phyloP scores from a whole-genome alignment of 495 filamentous ascomycete genomes.

The Pseudoneurospora amorphoporcata region DNA sequence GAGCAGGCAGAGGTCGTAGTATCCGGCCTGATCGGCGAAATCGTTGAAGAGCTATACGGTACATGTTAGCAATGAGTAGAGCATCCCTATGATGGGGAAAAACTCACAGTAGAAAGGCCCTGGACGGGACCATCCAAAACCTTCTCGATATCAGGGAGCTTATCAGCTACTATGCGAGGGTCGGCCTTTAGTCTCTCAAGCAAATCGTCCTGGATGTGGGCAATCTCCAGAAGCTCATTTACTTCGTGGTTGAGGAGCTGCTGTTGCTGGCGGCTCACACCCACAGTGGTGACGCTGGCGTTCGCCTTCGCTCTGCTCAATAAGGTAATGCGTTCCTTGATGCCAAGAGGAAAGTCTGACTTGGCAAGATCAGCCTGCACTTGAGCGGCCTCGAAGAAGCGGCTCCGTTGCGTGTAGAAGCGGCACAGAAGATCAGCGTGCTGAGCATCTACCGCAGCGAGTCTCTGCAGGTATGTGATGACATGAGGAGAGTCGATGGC shows the following conservation, averaged over 20 bases:
- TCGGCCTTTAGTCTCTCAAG: conserved; percentile 71
- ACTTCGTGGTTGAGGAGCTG: conserved; percentile 73
- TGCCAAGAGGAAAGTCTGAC: conserved; percentile 60
- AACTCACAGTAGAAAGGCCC: conserved; percentile 60
- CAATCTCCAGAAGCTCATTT: conserved; percentile 79
- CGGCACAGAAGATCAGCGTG: conserved; percentile 90
- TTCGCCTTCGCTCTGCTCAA: conserved; percentile 81
- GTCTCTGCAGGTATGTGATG: conserved; percentile 72
- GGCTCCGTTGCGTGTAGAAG: conserved; percentile 69
- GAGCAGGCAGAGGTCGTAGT: conserved; percentile 83
- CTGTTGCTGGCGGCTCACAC: conserved; percentile 61
- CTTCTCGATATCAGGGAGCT: conserved; percentile 47
- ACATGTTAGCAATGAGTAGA: conserved; percentile 17
- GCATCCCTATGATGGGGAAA: background rate
- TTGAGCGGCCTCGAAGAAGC: conserved; percentile 73
- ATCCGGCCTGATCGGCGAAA: conserved; percentile 77
- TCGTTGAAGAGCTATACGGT: conserved; percentile 68
- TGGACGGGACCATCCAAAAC: conserved; percentile 66
- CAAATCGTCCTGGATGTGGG: conserved; percentile 89
- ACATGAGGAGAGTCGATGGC: conserved; percentile 74
- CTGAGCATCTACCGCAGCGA: conserved; percentile 52
- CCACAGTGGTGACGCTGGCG: conserved; percentile 62
- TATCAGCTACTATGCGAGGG: conserved; percentile 48
- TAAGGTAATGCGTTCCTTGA: conserved; percentile 78
- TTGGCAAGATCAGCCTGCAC: conserved; percentile 78